A percentile compares a stretch with the other conserved stretches of the same genome.
These are phyloP conservation scores for Perilla frutescens DNA, from an alignment of 257 asterid genomes.

Conservation along the genomic window DNA sequence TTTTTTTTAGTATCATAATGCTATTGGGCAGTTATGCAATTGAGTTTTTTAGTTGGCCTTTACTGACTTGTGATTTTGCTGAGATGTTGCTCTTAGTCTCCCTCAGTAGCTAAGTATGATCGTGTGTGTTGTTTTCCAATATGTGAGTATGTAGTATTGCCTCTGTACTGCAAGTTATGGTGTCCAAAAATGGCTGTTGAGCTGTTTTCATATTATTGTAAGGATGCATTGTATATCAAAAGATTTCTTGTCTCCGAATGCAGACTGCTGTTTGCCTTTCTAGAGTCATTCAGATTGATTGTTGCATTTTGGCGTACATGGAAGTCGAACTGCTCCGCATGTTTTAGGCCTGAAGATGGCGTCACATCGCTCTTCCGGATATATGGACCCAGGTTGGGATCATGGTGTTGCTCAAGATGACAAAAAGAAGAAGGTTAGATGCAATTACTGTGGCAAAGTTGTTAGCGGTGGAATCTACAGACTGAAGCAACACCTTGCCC, in stretches of 20 bases:
- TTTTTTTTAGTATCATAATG: background rate
- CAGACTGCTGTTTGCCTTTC: conserved; percentile 18
- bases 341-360: conserved; percentile 51
- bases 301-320: conserved; percentile 15
- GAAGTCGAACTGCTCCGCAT: no score
- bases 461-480: conserved; percentile 94
- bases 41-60: background rate
- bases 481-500: conserved; percentile 93
- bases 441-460: conserved; percentile 92
- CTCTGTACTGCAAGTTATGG: conserved; percentile 4
- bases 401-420: conserved; percentile 94
- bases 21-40: conserved; percentile 1
- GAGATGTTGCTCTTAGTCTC: conserved; percentile 13
- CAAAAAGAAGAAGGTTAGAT: conserved; percentile 81
- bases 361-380: conserved; percentile 74
- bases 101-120: background rate
- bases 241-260: conserved; percentile 27
- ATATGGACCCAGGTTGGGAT: conserved; percentile 92
- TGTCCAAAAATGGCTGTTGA: background rate
- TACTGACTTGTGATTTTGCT: conserved; percentile 18
- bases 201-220: background rate
- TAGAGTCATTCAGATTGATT: background rate
- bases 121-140: background rate
- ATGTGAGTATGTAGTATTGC: background rate
- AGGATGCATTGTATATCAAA: conserved; percentile 1